Percentiles rank a stretch among this genome's conserved stretches.
phyloP scores from a whole-genome alignment of 768 basidiomycete genomes.

The Tubosaeta sp. region DNA sequence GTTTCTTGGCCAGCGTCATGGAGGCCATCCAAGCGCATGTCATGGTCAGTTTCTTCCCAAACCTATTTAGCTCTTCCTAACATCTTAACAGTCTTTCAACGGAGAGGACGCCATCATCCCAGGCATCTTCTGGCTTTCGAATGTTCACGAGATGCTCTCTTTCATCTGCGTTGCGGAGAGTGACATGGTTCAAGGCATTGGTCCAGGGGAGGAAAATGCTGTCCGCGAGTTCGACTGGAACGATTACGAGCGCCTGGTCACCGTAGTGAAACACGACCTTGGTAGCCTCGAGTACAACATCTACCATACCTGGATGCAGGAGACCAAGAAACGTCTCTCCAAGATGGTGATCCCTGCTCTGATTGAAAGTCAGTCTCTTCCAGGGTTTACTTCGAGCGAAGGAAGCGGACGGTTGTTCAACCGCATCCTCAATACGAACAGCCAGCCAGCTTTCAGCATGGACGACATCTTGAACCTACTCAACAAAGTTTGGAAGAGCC shows the following conservation, averaged over 20 bases:
- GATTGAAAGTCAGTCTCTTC: constrained; percentile 95
- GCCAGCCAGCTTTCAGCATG: constrained; percentile 91
- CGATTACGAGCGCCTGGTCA: constrained; percentile 92
- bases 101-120: constrained; percentile 95
- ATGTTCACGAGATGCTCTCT: constrained; percentile 98
- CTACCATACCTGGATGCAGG: constrained; percentile 99
- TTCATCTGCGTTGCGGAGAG: constrained; percentile 99
- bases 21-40: constrained; percentile 96
- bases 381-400: constrained; percentile 95
- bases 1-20: constrained; percentile 98
- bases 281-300: constrained; percentile 99
- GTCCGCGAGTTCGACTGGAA: constrained; percentile 95
- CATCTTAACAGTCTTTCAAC: constrained; percentile 61
- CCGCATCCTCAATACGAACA: constrained; percentile 82
- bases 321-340: constrained; percentile 90
- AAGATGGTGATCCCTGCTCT: constrained; percentile 99
- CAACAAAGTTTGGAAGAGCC: constrained; percentile 96
- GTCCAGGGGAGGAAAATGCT: constrained; percentile 89
- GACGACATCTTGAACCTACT: constrained; percentile 95
- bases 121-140: constrained; percentile 99
- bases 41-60: constrained; percentile 64
- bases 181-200: constrained; percentile 97
- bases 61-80: constrained; percentile 2
- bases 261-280: constrained; percentile 98
- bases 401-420: constrained; percentile 92